Evolutionary conservation across 768 basidiomycete species (phyloP), one percentile per base, ranked within the genome.

Genomic region (Strobilomyces confusus): DNA sequence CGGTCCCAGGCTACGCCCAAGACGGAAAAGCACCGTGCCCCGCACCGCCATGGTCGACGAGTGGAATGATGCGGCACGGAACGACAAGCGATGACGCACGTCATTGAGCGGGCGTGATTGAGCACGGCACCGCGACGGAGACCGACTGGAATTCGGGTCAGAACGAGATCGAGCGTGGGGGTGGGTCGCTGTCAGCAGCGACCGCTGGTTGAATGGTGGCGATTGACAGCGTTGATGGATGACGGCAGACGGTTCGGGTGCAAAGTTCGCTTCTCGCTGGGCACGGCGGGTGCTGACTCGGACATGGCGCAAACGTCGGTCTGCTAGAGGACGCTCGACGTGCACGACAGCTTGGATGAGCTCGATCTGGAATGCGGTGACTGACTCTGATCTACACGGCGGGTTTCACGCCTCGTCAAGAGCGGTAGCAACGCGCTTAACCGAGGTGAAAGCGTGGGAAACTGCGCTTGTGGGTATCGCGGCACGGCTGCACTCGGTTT

Each of bases 391-490:
- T n/a, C n/a, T n/a, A n/a, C n/a, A n/a, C n/a, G n/a, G 60, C 61
- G 43, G 38, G 23, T 33, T 30, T 34, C 29, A 34, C 37, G 34
- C 32, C 37, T 25, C 11, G 7, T 20, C 25, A 45, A 26, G n/a
- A 30, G 23, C 58, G 17, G 30, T 62, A 26, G 57, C 51, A 45
- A 61, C 49, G 48, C 37, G 48, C 42, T 54, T 63, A 60, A 49
- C 50, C 53, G 57, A 62, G 19, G 37, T 40, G 40, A 40, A 34
- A 62, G 48, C 65, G 64, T 65, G 64, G 51, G 64, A 65, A 62
- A 14, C 47, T 42, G 46, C 48, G 29, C 57, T 55, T 55, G 57
- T 59, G 62, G 57, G n/a, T 47, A 36, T 47, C 41, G 44, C 43
- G 48, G 51, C 51, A 49, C 51, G 40, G 52, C 26, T 47, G 57